A percentile compares a stretch with the other conserved stretches of the same genome.
Conservation (phyloP, 2,329 filamentous ascomycete species). For the Ophiostoma triangulosporum region DNA sequence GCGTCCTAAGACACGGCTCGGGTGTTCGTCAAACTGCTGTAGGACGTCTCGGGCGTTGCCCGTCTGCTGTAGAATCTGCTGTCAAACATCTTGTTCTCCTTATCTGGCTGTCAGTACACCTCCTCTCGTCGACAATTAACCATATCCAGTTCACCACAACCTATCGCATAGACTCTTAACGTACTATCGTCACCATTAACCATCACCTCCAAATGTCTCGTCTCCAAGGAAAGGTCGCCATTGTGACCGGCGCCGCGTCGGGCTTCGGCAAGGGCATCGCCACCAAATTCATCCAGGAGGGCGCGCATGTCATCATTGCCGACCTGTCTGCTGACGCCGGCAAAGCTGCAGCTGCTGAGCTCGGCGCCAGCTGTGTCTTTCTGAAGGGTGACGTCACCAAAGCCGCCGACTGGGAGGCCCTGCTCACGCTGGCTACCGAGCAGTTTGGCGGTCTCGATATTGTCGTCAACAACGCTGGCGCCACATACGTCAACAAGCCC, state of each 20-base stretch:
- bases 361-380: slow-evolving; percentile 27
- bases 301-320: slow-evolving; percentile 19
- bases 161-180: background rate
- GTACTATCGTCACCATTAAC: background rate
- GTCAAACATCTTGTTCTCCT: too few species aligned
- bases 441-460: slow-evolving; percentile 40
- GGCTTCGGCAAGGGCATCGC: slow-evolving; percentile 45
- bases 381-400: slow-evolving; percentile 36
- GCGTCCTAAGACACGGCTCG: too few species aligned
- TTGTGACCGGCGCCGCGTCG: slow-evolving; percentile 40
- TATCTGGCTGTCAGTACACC: too few species aligned
- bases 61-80: too few species aligned
- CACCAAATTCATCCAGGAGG: slow-evolving; percentile 19
- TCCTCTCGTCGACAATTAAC: background rate
- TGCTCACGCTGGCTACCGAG: slow-evolving; percentile 31
- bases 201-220: slow-evolving; percentile 16
- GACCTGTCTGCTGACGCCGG: slow-evolving; percentile 37
- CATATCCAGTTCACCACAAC: background rate
- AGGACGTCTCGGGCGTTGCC: too few species aligned
- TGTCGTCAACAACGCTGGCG: slow-evolving; percentile 49
- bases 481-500: slow-evolving; percentile 46
- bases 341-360: slow-evolving; percentile 26
- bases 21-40: too few species aligned
- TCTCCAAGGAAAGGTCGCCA: slow-evolving; percentile 40
- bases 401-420: slow-evolving; percentile 36